phyloP scores from a whole-genome alignment of 2,329 filamentous ascomycete species.

The Trichoderma sp. region DNA sequence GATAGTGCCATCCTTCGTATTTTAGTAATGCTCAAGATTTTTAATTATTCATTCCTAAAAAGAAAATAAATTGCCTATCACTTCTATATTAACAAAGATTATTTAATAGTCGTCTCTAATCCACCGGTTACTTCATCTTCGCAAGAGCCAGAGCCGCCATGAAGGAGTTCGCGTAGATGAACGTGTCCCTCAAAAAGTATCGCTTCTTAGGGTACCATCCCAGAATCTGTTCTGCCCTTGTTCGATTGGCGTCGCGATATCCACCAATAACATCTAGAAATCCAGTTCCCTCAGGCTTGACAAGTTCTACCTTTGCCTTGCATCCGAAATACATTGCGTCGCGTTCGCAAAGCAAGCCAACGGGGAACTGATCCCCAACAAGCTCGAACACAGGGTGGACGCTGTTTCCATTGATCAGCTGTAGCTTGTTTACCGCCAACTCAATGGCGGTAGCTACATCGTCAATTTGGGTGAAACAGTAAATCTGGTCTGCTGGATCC shows the following conservation, averaged over 20 bases:
- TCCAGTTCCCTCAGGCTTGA: neutral
- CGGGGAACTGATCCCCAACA: neutral
- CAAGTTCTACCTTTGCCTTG: neutral
- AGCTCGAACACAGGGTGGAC: neutral
- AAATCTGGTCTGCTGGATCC: neutral
- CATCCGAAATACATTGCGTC: neutral
- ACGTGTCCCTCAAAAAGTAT: constrained; percentile 7
- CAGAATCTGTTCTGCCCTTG: neutral
- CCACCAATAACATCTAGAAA: neutral
- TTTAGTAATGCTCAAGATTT: neutral
- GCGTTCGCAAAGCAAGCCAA: neutral
- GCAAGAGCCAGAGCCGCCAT: constrained; percentile 10
- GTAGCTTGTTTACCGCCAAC: neutral
- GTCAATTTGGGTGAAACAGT: constrained; percentile 1
- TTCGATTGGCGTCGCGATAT: neutral
- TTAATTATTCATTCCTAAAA: neutral
- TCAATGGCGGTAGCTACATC: neutral
- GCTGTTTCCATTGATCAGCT: neutral
- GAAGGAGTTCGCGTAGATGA: constrained; percentile 10
- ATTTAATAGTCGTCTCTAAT: neutral
- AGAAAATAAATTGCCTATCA: neutral
- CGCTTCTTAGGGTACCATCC: constrained; percentile 11
- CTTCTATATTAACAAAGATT: neutral
- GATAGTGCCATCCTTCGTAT: neutral
- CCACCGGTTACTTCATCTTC: neutral